Percentiles rank a stretch among this genome's conserved stretches.
Evolutionary conservation across 352 stramenopile genomes (phyloP).

Genomic region (Phytophthora melonis): DNA sequence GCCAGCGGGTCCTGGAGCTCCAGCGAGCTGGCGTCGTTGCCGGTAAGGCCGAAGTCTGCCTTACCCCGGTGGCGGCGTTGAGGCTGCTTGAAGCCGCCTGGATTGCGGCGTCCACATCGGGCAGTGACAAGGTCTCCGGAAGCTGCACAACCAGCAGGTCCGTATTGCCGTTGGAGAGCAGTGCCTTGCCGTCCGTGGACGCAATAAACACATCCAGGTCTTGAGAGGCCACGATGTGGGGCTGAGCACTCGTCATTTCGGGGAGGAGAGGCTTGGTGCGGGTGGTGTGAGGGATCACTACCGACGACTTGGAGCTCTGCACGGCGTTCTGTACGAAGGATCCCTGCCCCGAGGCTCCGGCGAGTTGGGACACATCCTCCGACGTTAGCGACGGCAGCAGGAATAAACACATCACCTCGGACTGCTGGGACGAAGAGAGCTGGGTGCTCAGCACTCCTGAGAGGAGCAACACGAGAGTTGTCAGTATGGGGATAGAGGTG

Average conservation of each 20-base stretch:
- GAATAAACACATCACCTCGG: slow-evolving; percentile 73
- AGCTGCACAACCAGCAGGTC: slow-evolving; percentile 77
- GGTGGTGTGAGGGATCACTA: slow-evolving; percentile 80
- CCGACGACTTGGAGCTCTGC: slow-evolving; percentile 57
- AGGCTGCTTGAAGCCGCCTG: slow-evolving; percentile 49
- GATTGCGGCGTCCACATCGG: slow-evolving; percentile 59
- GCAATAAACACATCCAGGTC: slow-evolving; percentile 46
- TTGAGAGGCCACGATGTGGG: slow-evolving; percentile 33
- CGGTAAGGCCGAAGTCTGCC: slow-evolving; percentile 76
- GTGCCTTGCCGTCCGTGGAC: slow-evolving; percentile 31
- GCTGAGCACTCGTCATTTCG: slow-evolving; percentile 29
- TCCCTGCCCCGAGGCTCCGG: slow-evolving; percentile 6
- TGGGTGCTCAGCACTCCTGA: slow-evolving; percentile 55
- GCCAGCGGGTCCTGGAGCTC: slow-evolving; percentile 34
- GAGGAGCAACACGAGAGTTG: slow-evolving; percentile 9
- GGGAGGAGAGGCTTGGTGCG: slow-evolving; percentile 54
- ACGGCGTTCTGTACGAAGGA: slow-evolving; percentile 67
- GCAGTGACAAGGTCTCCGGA: slow-evolving; percentile 35
- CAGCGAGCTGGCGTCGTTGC: slow-evolving; percentile 47
- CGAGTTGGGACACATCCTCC: slow-evolving; percentile 57
- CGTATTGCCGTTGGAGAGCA: slow-evolving; percentile 64
- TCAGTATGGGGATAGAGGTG: neutral
- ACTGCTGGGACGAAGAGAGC: slow-evolving; percentile 10
- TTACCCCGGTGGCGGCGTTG: slow-evolving; percentile 38
- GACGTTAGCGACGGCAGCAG: slow-evolving; percentile 51